phyloP scores from a whole-genome alignment of 2,329 filamentous ascomycete genomes.

The Neocucurbitaria cava region DNA sequence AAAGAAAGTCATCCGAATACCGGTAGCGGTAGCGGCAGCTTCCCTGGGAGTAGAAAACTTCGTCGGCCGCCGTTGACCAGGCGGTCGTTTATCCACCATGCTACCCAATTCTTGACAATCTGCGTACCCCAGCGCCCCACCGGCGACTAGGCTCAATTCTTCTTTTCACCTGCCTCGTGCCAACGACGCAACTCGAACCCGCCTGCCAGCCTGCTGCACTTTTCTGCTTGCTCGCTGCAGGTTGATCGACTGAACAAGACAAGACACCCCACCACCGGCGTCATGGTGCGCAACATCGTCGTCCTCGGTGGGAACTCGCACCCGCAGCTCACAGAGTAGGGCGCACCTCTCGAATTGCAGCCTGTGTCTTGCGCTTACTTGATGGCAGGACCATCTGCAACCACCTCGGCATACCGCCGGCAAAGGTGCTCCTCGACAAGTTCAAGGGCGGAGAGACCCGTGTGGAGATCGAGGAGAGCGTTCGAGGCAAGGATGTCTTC shows the following conservation, averaged over 20 bases:
- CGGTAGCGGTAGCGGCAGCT: no score
- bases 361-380: constrained; percentile 10
- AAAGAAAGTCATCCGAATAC: constrained; percentile 22
- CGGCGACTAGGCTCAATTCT: constrained; percentile 20
- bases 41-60: constrained; percentile 36
- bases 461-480: constrained; percentile 94
- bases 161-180: constrained; percentile 6
- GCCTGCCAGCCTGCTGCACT: constrained; percentile 7
- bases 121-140: constrained; percentile 31
- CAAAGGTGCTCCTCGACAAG: constrained; percentile 84
- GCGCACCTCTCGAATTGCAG: neutral
- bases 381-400: constrained; percentile 72
- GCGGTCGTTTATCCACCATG: constrained; percentile 39
- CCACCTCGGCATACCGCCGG: constrained; percentile 83
- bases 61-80: constrained; percentile 21
- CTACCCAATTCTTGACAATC: constrained; percentile 41
- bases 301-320: constrained; percentile 93
- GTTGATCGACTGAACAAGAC: neutral
- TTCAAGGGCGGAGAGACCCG: constrained; percentile 95
- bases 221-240: neutral
- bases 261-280: constrained; percentile 2
- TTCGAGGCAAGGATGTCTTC: constrained; percentile 95
- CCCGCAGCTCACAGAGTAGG: constrained; percentile 76
- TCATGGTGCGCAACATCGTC: constrained; percentile 94
- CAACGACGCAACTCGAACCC: constrained; percentile 4